Evolutionary conservation across 2,329 filamentous ascomycete genomes (phyloP), one percentile per base, ranked within the genome.

Genomic region (Aspergillus piperis): DNA sequence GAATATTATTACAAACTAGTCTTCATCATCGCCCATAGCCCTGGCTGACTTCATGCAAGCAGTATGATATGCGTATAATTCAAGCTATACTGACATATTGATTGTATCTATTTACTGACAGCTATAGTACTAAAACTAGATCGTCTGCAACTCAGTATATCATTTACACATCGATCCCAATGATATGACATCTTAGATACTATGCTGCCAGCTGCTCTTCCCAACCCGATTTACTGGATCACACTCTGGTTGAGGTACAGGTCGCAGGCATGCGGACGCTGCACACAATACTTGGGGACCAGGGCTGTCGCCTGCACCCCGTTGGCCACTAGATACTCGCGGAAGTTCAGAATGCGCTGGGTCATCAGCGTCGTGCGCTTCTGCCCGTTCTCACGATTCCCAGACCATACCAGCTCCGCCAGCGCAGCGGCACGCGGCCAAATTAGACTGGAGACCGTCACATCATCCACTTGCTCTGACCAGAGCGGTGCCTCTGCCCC

Each of bases 251-350:
- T 71, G 39, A 80, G 78, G 65, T 82, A 79, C 21, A 86, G 66
- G 70, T 86, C 84, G 64, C 84, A 86, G 55, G 81, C 78, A 70
- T 87, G 84, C 11, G 84, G 83, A 66, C 86, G 79, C 73, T 84
- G 78, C 53, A 83, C 64, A 67, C 84, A 87, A 67, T 85, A 86
- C 74, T 85, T 85, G 10, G 84, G 82, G 70, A 84, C 79, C 57
- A 86, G 64, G 2, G 81, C 78, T 19, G 78, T 70, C 10, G 84
- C 84, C 63, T 74, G 71, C 1, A 86, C 75, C 2, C 83, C 83
- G 64, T 81, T 83, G 1, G 83, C 82, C 54, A 86, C 78, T 6
- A 86, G 74, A 62, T 85, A 86, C 73, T 86, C 84, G 41, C 84
- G 78, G 74, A 86, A 86, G 70, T 86, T 86, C 10, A 86, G 67